Percentiles rank a stretch among this genome's conserved stretches.
These are phyloP conservation scores for Boletus eberwhitei DNA, from an alignment of 768 basidiomycete species.

Conservation along the genomic window DNA sequence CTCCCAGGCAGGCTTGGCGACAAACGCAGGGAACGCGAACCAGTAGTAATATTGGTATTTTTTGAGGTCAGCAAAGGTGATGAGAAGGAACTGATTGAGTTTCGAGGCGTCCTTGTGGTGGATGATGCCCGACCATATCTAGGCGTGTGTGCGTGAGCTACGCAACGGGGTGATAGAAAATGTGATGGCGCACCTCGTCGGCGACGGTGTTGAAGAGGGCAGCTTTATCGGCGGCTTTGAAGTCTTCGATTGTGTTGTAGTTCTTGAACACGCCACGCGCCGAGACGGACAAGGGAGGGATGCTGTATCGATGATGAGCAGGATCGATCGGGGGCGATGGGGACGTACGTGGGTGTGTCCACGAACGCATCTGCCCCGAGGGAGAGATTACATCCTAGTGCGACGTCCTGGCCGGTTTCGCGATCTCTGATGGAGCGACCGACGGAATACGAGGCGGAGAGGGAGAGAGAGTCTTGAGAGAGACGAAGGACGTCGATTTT, in stretches of 20 bases:
- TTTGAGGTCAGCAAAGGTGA: constrained; percentile 96
- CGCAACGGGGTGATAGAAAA: not conserved
- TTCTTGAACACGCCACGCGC: constrained; percentile 80
- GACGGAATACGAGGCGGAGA: constrained; percentile 65
- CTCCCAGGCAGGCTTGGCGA: constrained; percentile 88
- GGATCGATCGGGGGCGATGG: constrained; percentile 7
- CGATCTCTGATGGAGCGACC: constrained; percentile 75
- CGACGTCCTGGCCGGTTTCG: constrained; percentile 69
- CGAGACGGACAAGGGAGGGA: constrained; percentile 46
- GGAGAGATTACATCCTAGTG: constrained; percentile 63
- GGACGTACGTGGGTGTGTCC: constrained; percentile 42
- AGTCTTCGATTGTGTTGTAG: constrained; percentile 96
- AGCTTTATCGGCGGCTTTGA: constrained; percentile 85
- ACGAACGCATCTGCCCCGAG: constrained; percentile 67
- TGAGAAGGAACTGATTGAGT: constrained; percentile 78
- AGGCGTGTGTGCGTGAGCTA: not conserved
- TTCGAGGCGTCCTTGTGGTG: constrained; percentile 49
- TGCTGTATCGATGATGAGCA: constrained; percentile 29
- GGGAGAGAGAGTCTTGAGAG: constrained; percentile 63
- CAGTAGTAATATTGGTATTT: constrained; percentile 98
- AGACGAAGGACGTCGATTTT: constrained; percentile 91
- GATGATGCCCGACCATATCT: constrained; percentile 71
- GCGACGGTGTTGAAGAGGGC: constrained; percentile 75
- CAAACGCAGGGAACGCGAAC: constrained; percentile 95
- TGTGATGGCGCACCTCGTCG: constrained; percentile 48